These are phyloP conservation scores for Blastobotrys terrestris DNA, from an alignment of 805 yeast genomes.

Conservation along the genomic window DNA sequence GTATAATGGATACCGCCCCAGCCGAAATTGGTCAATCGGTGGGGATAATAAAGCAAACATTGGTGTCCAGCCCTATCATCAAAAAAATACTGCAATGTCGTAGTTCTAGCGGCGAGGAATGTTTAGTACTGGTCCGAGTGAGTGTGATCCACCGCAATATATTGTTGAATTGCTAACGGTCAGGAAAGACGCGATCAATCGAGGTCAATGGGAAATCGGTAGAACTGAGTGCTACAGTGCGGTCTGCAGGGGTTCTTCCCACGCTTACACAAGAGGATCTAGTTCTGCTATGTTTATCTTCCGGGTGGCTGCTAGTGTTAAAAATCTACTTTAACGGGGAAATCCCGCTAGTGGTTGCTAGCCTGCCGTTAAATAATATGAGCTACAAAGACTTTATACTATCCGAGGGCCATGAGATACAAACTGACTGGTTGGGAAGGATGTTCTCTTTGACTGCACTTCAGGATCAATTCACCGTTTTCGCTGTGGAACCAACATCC, in stretches of 20 bases:
- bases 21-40: not conserved
- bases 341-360: constrained; percentile 10
- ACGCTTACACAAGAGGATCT: constrained; percentile 9
- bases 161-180: not conserved
- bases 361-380: not conserved
- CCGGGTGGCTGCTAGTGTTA: constrained; percentile 10
- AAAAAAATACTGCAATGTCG: constrained; percentile 8
- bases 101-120: constrained; percentile 2
- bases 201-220: not conserved
- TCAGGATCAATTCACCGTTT: not conserved
- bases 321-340: constrained; percentile 12
- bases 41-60: constrained; percentile 6
- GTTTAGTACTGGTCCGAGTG: constrained; percentile 6
- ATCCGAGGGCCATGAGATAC: not conserved
- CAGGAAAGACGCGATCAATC: constrained; percentile 3
- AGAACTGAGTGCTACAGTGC: not conserved
- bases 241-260: not conserved
- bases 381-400: not conserved
- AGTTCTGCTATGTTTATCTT: constrained; percentile 4
- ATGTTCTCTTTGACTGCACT: not conserved
- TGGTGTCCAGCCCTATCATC: constrained; percentile 9
- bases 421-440: not conserved
- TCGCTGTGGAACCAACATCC: not conserved
- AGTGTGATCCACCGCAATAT: not conserved
- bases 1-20: not conserved